Evolutionary conservation across 1,139 yeast species (phyloP).

Genomic region (Suhomyces wounanorum): DNA sequence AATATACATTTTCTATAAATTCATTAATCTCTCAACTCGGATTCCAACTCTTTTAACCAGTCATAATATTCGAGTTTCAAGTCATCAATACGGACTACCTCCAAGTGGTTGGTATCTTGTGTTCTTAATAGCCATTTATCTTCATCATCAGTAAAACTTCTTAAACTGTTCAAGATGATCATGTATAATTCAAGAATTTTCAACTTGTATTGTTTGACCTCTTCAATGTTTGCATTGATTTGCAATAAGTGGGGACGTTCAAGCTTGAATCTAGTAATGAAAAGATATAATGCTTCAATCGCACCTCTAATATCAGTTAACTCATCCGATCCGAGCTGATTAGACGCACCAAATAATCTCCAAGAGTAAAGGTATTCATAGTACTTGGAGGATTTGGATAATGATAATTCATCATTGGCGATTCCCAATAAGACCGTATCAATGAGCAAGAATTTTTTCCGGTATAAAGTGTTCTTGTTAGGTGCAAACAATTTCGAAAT

Average conservation of each 20-base stretch:
- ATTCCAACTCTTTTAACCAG: slow-evolving; percentile 39
- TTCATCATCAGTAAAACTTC: slow-evolving; percentile 44
- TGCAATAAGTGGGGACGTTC: slow-evolving; percentile 18
- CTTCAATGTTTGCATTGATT: slow-evolving; percentile 19
- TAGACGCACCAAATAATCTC: slow-evolving; percentile 40
- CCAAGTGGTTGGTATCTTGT: slow-evolving; percentile 20
- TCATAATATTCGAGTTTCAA: slow-evolving; percentile 35
- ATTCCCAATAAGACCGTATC: slow-evolving; percentile 42
- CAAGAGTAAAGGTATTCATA: slow-evolving; percentile 59
- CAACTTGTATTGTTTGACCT: slow-evolving; percentile 37
- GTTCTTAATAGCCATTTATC: slow-evolving; percentile 57
- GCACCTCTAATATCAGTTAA: slow-evolving; percentile 53
- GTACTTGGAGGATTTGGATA: slow-evolving; percentile 44
- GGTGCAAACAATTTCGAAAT: slow-evolving; percentile 28
- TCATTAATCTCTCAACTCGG: slow-evolving; percentile 20
- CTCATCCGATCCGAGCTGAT: slow-evolving; percentile 22
- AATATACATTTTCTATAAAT: slow-evolving; percentile 5
- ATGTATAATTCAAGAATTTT: slow-evolving; percentile 47
- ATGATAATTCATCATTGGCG: slow-evolving; percentile 38
- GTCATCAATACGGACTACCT: slow-evolving; percentile 34
- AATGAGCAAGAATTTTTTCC: slow-evolving; percentile 32
- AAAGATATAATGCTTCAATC: slow-evolving; percentile 56
- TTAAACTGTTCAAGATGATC: slow-evolving; percentile 51
- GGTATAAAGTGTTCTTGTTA: slow-evolving; percentile 24
- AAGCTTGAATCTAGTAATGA: slow-evolving; percentile 44